Base-by-base conservation (phyloP, 257 asterid species). In the Galeopsis tetrahit region DNA sequence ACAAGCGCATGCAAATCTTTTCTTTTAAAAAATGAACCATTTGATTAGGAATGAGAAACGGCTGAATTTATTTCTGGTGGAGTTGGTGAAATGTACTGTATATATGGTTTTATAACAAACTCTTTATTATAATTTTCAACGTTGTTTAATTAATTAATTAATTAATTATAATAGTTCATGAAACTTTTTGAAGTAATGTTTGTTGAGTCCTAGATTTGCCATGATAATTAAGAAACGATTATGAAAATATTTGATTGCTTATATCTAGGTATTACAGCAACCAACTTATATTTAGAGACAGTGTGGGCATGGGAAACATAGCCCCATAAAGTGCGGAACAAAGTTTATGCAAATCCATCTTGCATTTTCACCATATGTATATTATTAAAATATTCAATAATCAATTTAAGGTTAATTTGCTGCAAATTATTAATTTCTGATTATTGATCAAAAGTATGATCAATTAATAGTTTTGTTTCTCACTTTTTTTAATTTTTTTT, bases 251-350 rank as follows among this genome's bases (percentile, higher is more conserved):
- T 69, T 48, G 75, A 46, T 78, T 34, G 67, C 31, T 49, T 70
- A 32, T 52, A 33, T 61, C 44, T 72, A 72, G 77, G 82, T 73
- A 66, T 64, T 79, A 14, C 75, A 79, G 75, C 70, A 68, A 60
- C 56, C 66, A 79, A 65, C 17, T 32, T 11, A 70, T 49, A 52
- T 68, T 74, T 74, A 66, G 81, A 76, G 86, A 83, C 82, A 80
- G 67, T 75, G 79, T 75, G 79, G 79, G 80, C 85, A 81, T 82
- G 89, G 95, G 95, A 89, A 84, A 89, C 96, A 91, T 78, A 73
- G 81, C 81, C 85, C 96, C 97, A 84, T 82, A 85, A 91, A 87
- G 82, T 82, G 84, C 89, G 97, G 97, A 80, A 21, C 28, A 83
- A 81, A 87, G 85, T 55, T 73, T 75, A n/a, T 82, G 75, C 77